Percentiles rank a stretch among this genome's conserved stretches.
phyloP scores from a whole-genome alignment of 192 early-diverging fungal species.

The Backusella sp. region DNA sequence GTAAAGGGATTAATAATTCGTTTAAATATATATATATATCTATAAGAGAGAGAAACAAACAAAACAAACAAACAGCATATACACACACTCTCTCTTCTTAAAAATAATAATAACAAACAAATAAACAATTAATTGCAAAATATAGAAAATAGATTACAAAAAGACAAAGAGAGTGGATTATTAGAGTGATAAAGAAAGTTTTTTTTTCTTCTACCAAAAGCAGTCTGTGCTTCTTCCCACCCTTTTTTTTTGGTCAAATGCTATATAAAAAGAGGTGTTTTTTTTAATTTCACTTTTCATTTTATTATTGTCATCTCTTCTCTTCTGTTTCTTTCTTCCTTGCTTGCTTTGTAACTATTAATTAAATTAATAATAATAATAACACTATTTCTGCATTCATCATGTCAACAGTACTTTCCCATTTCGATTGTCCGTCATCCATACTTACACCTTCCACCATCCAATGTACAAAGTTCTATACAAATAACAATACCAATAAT shows the following conservation, averaged over 20 bases:
- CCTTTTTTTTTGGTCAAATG: neutral
- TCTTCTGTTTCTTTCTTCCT: neutral
- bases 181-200: neutral
- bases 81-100: neutral
- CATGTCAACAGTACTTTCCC: neutral
- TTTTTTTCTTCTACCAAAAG: neutral
- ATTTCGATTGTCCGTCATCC: slow-evolving; percentile 3
- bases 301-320: neutral
- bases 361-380: neutral
- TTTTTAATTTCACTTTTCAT: neutral
- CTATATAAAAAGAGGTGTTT: neutral
- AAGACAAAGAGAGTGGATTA: neutral
- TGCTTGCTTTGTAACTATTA: neutral
- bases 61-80: neutral
- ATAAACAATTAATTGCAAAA: neutral
- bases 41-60: neutral
- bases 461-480: slow-evolving; percentile 21
- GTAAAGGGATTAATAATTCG: neutral
- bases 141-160: neutral
- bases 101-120: neutral
- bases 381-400: neutral
- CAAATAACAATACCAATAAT: neutral
- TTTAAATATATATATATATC: neutral
- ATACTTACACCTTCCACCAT: slow-evolving; percentile 9
- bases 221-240: slow-evolving; percentile 7